Evolutionary conservation across 192 early-diverging fungal genomes (phyloP).

Genomic region (Martensiomyces pterosporus): DNA sequence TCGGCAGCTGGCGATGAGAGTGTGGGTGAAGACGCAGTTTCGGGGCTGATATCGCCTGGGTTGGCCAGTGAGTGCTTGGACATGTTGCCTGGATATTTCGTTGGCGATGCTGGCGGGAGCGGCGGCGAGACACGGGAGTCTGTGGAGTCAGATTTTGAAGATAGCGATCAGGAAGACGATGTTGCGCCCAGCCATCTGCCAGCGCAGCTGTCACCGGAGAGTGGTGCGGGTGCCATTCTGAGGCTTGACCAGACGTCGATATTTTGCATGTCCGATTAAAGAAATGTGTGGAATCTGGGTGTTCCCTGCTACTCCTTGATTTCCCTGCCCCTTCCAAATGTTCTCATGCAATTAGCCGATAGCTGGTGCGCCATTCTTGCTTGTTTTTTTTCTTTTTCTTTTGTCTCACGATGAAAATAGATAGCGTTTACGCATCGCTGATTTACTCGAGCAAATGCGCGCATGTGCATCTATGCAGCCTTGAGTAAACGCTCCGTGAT

Average conservation of each 20-base stretch:
- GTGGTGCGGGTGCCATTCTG: constrained; percentile 1
- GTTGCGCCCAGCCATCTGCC: neutral
- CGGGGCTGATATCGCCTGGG: constrained; percentile 9
- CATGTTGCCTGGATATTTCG: constrained; percentile 11
- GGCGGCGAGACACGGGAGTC: too few species aligned
- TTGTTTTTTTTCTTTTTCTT: constrained; percentile 2
- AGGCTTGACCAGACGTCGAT: constrained; percentile 15
- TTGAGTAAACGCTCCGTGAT: too few species aligned
- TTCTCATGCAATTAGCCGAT: neutral
- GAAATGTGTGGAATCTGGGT: neutral
- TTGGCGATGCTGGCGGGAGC: constrained; percentile 6
- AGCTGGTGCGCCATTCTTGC: too few species aligned
- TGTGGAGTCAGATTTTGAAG: constrained; percentile 41
- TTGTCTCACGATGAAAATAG: neutral
- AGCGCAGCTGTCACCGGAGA: neutral
- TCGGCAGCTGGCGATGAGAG: neutral
- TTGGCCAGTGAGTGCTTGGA: constrained; percentile 10
- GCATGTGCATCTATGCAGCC: too few species aligned
- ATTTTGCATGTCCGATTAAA: constrained; percentile 8
- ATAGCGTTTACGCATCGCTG: too few species aligned
- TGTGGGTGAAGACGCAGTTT: neutral
- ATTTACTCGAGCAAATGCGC: too few species aligned
- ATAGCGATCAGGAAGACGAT: constrained; percentile 6
- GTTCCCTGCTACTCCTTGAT: too few species aligned
- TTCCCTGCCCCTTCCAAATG: too few species aligned